Evolutionary conservation across 1,284 basidiomycete genomes (phyloP).

Genomic region (Meripilus lineatus): DNA sequence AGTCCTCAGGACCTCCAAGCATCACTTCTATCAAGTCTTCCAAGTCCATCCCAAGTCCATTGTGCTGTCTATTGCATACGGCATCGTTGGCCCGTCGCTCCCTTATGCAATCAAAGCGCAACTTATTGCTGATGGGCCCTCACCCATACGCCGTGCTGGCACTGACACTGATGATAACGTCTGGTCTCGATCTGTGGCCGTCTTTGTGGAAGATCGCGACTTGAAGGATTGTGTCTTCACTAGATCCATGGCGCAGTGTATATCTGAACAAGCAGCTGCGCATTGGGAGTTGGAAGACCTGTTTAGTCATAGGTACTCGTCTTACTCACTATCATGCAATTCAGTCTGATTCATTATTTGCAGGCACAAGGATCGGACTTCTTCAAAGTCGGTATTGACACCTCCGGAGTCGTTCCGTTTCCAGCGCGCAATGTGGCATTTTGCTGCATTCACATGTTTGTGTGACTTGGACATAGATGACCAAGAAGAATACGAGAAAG

Average conservation of each 20-base stretch:
- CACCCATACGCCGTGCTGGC: too few species aligned
- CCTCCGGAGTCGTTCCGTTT: slow-evolving; percentile 26
- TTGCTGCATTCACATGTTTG: too few species aligned
- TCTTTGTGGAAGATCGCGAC: slow-evolving; percentile 4
- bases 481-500: too few species aligned
- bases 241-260: slow-evolving; percentile 3
- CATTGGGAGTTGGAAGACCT: slow-evolving; percentile 25
- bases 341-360: neutral
- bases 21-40: slow-evolving; percentile 27
- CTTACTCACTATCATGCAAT: neutral
- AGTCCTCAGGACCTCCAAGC: slow-evolving; percentile 26
- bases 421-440: slow-evolving; percentile 28
- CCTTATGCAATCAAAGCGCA: slow-evolving; percentile 27
- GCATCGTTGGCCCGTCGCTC: slow-evolving; percentile 29
- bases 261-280: slow-evolving; percentile 19
- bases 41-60: slow-evolving; percentile 27
- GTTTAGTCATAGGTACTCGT: slow-evolving; percentile 32
- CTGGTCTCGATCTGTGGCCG: too few species aligned
- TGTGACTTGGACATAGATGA: too few species aligned
- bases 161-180: neutral
- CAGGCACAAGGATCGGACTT: slow-evolving; percentile 30
- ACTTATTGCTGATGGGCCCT: too few species aligned
- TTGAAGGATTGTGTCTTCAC: slow-evolving; percentile 7
- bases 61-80: slow-evolving; percentile 27
- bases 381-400: slow-evolving; percentile 20